phyloP scores from a whole-genome alignment of 2,329 filamentous ascomycete species.

The Penicillium griseofulvum region DNA sequence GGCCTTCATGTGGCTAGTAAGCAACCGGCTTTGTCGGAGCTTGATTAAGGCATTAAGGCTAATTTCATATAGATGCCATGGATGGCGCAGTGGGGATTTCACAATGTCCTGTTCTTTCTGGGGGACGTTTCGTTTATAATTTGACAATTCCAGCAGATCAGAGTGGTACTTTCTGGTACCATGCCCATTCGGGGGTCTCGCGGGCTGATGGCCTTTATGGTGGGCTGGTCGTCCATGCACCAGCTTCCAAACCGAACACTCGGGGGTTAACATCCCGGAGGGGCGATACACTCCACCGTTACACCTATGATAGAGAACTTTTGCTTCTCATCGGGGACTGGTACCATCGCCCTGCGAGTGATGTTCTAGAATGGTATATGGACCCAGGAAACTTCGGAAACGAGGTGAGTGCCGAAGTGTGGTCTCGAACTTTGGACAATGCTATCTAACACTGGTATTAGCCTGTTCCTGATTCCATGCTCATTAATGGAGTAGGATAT shows the following conservation, averaged over 20 bases:
- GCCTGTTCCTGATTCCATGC: conserved; percentile 50
- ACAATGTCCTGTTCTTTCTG: conserved; percentile 65
- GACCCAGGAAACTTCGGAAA: conserved; percentile 45
- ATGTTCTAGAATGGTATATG: conserved; percentile 47
- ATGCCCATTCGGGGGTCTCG: conserved; percentile 46
- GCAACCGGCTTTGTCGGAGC: neutral
- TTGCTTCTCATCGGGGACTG: conserved; percentile 51
- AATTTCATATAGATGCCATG: conserved; percentile 47
- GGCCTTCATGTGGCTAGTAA: conserved; percentile 45
- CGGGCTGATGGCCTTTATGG: conserved; percentile 50
- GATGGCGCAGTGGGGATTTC: conserved; percentile 66
- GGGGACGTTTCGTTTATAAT: conserved; percentile 47
- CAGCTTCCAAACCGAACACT: conserved; percentile 25
- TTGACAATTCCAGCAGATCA: conserved; percentile 41
- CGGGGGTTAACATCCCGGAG: conserved; percentile 13
- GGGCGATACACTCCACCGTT: conserved; percentile 7
- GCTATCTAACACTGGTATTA: conserved; percentile 18
- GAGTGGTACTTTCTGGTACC: conserved; percentile 51
- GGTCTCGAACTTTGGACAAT: neutral
- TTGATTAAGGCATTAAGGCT: neutral
- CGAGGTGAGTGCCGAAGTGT: conserved; percentile 31
- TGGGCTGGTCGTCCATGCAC: conserved; percentile 48
- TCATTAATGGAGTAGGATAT: conserved; percentile 48
- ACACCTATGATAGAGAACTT: conserved; percentile 40
- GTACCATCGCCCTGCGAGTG: conserved; percentile 46